Evolutionary conservation across 176 grass and related monocot species (phyloP), one percentile per base, ranked within the genome.

Genomic region (Microstegium vimineum): DNA sequence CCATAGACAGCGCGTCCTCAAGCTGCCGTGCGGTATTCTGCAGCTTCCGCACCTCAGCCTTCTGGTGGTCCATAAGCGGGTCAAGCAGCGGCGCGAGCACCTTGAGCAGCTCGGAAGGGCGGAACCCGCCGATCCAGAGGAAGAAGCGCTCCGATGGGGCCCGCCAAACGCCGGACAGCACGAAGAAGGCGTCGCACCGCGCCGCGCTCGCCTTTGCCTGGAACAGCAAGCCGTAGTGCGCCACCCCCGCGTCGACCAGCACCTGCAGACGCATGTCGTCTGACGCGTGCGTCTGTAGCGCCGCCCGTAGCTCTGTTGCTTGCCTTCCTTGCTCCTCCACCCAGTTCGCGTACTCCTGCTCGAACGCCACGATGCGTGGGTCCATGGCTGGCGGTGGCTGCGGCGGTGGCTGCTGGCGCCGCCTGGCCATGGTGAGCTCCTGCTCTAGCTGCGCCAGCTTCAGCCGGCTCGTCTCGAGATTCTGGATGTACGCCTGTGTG

Each of bases 361-460:
- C 92, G 33, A 98, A 93, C 70, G 84, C 70, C 13, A 82, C 72
- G 61, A 17, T 71, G 88, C 92, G 70, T 4, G 26, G 70, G 70
- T 73, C 70, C 25, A 47, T 37, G 1, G 37, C n/a, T n/a, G n/a
- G n/a, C n/a, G n/a, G n/a, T n/a, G 41, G 10, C 2, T 10, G 10
- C 2, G 41, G 41, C 33, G 33, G 33, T 33, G 33, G 33, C 34
- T 63, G 76, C 41, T 37, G 78, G 27, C 78, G 79, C 78, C 77
- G 78, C 74, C 88, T 76, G 31, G 81, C 84, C 23, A 26, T 69
- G 7, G 40, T 26, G n/a, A 98, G 84, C 77, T 98, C 86, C 86
- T 91, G 92, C 84, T 98, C 95, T 79, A 98, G 11, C 33, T 84
- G 84, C 59, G 86, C 86, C 69, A 98, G 87, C 90, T 93, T 98